Conservation (phyloP, 768 basidiomycete species). For the Roridomyces roridus region DNA sequence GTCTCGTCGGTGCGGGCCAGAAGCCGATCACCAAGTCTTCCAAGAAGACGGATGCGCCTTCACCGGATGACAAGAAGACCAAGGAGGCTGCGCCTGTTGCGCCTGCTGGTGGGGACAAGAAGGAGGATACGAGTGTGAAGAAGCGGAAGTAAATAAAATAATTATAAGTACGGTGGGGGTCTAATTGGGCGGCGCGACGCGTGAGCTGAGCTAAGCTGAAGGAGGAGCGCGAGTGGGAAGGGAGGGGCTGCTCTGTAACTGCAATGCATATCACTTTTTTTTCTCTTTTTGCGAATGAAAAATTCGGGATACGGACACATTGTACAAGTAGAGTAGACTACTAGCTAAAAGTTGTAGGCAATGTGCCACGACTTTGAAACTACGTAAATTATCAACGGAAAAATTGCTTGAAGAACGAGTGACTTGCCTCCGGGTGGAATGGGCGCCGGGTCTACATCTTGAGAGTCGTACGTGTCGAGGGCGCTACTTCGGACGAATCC, state of each 20-base stretch:
- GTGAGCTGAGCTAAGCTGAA: conserved; percentile 8
- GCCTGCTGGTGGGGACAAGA: conserved; percentile 75
- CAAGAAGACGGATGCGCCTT: conserved; percentile 78
- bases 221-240: conserved; percentile 14
- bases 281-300: conserved; percentile 22
- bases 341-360: no score
- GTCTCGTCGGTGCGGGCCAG: conserved; percentile 76
- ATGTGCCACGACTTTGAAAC: no score
- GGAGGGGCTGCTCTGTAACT: conserved; percentile 17
- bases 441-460: no score
- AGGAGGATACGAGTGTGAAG: conserved; percentile 71
- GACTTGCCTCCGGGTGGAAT: no score
- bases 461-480: no score
- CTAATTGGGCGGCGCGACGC: no score
- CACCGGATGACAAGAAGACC: conserved; percentile 71
- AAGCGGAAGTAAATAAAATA: conserved; percentile 57
- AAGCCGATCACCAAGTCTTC: conserved; percentile 78
- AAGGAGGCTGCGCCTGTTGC: conserved; percentile 70
- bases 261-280: conserved; percentile 25
- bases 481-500: conserved; percentile 42
- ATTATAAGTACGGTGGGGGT: no score
- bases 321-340: no score
- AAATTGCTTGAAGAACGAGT: no score
- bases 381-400: no score
- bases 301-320: conserved; percentile 24